Conservation (phyloP, 345 rosid species). For the Citrus unshiu region DNA sequence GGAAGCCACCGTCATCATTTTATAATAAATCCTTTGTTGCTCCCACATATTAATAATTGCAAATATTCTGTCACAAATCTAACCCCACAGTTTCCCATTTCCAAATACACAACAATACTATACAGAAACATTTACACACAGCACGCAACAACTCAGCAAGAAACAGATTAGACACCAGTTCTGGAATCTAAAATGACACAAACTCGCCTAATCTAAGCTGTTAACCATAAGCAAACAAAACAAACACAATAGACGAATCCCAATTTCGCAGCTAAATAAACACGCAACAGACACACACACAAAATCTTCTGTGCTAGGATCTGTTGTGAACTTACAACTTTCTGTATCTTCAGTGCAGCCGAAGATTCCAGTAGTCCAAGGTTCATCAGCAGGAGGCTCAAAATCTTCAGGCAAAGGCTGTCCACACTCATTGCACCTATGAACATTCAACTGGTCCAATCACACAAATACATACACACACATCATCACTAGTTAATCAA, state of each 20-base stretch:
- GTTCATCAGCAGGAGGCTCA: slow-evolving; percentile 80
- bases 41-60: not conserved
- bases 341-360: slow-evolving; percentile 79
- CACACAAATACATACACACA: not conserved
- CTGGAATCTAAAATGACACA: not conserved
- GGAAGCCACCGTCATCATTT: not conserved
- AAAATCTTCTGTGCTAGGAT: not conserved
- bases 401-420: slow-evolving; percentile 83
- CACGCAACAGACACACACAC: not conserved
- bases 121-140: no score
- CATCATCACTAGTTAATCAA: not conserved
- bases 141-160: not conserved
- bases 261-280: not conserved
- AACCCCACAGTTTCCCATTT: no score
- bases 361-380: slow-evolving; percentile 93
- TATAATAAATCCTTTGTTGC: not conserved
- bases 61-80: no score
- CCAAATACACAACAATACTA: not conserved
- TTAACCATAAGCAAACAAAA: not conserved
- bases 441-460: slow-evolving; percentile 54
- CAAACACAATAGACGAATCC: not conserved
- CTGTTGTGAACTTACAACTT: slow-evolving; percentile 60
- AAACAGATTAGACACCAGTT: not conserved
- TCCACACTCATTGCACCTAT: slow-evolving; percentile 91
- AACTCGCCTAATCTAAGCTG: not conserved